Evolutionary conservation across 306 rosid species (phyloP).

Genomic region (Lathyrus sativus): DNA sequence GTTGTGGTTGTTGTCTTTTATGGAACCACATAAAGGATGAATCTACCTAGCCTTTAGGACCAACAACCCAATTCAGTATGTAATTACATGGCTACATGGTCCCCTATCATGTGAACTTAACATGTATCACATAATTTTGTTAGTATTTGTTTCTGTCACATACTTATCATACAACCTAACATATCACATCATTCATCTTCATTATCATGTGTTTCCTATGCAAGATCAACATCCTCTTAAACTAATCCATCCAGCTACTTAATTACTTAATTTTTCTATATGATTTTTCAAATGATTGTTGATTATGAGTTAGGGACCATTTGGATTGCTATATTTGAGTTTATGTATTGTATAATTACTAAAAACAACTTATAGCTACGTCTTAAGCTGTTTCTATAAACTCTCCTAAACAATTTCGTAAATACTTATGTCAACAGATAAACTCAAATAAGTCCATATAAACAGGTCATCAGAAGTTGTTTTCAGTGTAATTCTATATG

Average conservation of each 20-base stretch:
- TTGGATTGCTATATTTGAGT: not conserved
- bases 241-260: not conserved
- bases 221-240: conserved; percentile 50
- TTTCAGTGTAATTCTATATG: not conserved
- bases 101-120: conserved; percentile 57
- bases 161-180: conserved; percentile 63
- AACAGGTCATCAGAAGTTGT: not conserved
- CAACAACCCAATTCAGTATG: conserved; percentile 35
- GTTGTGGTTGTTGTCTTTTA: conserved; percentile 42
- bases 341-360: not conserved
- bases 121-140: conserved; percentile 49
- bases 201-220: conserved; percentile 56
- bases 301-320: not conserved
- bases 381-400: not conserved
- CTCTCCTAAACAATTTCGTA: not conserved
- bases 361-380: not conserved
- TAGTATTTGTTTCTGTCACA: conserved; percentile 43
- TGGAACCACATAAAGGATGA: conserved; percentile 41
- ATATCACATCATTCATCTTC: conserved; percentile 53
- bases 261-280: not conserved
- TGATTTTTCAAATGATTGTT: conserved; percentile 22
- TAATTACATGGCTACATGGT: conserved; percentile 52
- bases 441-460: not conserved
- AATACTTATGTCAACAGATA: not conserved
- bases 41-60: conserved; percentile 38